Base-by-base conservation (phyloP, 2,329 filamentous ascomycete genomes). In the Xylariaceae sp. region DNA sequence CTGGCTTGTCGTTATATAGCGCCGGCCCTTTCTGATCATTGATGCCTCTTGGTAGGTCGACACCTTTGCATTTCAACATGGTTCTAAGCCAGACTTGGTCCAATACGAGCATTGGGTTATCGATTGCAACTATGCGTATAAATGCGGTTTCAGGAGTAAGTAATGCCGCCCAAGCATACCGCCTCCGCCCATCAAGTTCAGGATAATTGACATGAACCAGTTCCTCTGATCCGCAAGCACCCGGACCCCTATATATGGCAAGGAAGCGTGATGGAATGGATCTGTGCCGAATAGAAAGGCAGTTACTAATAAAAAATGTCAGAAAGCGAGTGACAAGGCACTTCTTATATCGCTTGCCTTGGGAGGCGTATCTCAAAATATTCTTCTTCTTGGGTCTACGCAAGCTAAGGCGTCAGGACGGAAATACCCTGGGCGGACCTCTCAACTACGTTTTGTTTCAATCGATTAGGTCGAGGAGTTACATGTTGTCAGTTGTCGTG, bases 211-310 rank as follows among this genome's bases (percentile, higher is more conserved):
- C 26, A 37, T 6, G 16, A 41, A 14, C 7, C 31, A 71, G 69
- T 69, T 34, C 69, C 66, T 37, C 34, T 67, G 11, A 64, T 71
- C 48, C 65, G 69, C 36, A 56, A 55, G 16, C 57, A 70, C 31
- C 69, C 69, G 8, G 66, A 71, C 33, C 64, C 65, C 17, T 52
- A 69, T 41, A 67, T 72, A 31, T 71, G 69, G 69, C 63, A 66
- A 40, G 69, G 67, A 19, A 68, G 65, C 33, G 44, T 69, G 17
- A 52, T 69, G 41, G 67, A 68, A 46, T 71, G 64, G 60, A 46
- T 69, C 29, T 71, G 39, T 65, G n/a, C 26, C 11, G 19, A n/a
- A n/a, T n/a, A n/a, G n/a, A n/a, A n/a, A n/a, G n/a, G n/a, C n/a
- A n/a, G n/a, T n/a, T n/a, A n/a, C n/a, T n/a, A n/a, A n/a, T n/a